These are phyloP conservation scores for Forsythia viridissima DNA, from an alignment of 257 asterid genomes.

Conservation along the genomic window DNA sequence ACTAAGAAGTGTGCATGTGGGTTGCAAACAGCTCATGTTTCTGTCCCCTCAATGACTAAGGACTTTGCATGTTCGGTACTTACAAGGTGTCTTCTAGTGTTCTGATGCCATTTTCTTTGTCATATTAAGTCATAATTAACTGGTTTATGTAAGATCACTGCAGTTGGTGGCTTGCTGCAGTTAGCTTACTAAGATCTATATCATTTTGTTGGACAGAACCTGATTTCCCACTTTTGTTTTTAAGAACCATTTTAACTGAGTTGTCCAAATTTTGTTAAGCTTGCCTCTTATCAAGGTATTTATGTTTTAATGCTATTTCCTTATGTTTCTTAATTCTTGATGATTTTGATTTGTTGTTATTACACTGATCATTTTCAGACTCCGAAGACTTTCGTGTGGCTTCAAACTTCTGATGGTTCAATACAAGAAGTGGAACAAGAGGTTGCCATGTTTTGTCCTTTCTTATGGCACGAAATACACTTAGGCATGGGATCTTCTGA, in stretches of 20 bases:
- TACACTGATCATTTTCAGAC: constrained; percentile 36
- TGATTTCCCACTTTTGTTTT: not conserved
- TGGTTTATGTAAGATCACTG: not conserved
- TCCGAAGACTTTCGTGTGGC: constrained; percentile 89
- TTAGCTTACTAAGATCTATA: not conserved
- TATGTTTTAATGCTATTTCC: not conserved
- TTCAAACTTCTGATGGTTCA: constrained; percentile 82
- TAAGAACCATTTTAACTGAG: too few relatives aligned
- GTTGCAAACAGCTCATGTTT: too few relatives aligned
- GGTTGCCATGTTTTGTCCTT: constrained; percentile 84
- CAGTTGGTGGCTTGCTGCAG: not conserved
- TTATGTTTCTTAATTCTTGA: not conserved
- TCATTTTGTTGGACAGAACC: too few relatives aligned
- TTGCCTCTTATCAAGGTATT: not conserved
- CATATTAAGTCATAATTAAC: too few relatives aligned
- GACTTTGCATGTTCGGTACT: too few relatives aligned
- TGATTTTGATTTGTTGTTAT: constrained; percentile 20
- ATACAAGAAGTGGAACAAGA: constrained; percentile 89
- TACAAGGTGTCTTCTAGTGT: too few relatives aligned
- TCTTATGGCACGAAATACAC: constrained; percentile 80
- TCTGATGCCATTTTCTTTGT: too few relatives aligned
- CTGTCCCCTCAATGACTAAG: too few relatives aligned
- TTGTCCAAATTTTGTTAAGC: not conserved
- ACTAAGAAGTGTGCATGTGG: too few relatives aligned
- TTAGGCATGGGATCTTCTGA: constrained; percentile 86